Evolutionary conservation across 2,329 filamentous ascomycete species (phyloP), one percentile per base, ranked within the genome.

Genomic region (Neonectria sp.): DNA sequence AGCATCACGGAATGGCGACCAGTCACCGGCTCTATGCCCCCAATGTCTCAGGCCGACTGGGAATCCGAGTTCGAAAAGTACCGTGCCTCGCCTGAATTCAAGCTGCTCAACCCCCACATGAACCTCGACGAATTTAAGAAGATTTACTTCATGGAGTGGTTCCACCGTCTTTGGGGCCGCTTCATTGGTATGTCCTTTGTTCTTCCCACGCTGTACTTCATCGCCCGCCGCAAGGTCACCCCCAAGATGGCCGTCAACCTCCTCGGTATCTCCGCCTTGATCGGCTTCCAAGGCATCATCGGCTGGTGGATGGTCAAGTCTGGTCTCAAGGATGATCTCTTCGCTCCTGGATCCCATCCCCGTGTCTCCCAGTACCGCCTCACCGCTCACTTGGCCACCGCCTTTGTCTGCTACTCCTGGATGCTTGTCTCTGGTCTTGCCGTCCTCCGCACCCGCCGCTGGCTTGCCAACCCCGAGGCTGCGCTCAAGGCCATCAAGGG

Each of bases 271-370:
- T 93, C 94, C 49, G 90, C 88, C 55, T 86, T 98, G 75, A 98
- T 99, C 76, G 96, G 94, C 61, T 96, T 97, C 81, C 96, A 99
- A 81, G 96, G 96, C 51, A 89, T 96, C 76, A 91, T 99, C 71
- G 96, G 96, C 61, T 99, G 96, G 96, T 99, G 96, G 95, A 99
- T 99, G 96, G 96, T 99, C 74, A 97, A 97, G 82, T 97, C 93
- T 12, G 96, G 96, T 2, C 86, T 99, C 69, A 97, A 95, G 80
- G 96, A 98, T 79, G 96, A 99, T 80, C 88, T 99, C 31, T 98
- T 99, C 78, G 93, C 93, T 24, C 92, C 94, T 3, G 96, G 95
- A 13, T 93, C 92, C 63, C 94, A 97, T 80, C 96, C 96, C 0
- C 91, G 96, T 66, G 96, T 99, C 56, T 95, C 92, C 69, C 96